Evolutionary conservation across 805 yeast species (phyloP).

Genomic region (Cyberlindnera galapagoensis): DNA sequence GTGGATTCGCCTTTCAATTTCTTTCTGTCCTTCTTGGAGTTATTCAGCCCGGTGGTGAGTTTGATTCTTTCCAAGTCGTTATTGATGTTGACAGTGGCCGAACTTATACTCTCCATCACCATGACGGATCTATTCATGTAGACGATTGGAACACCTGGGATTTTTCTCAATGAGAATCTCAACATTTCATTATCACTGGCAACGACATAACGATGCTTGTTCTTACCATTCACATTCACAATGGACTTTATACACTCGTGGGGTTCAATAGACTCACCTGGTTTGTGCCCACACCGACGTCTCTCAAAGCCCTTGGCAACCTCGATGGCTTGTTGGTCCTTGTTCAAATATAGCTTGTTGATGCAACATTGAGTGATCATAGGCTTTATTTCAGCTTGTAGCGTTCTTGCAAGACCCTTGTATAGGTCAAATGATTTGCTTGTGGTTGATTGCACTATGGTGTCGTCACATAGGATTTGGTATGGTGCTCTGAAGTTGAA

Average conservation of each 20-base stretch:
- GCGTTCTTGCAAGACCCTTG: conserved; percentile 73
- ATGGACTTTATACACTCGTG: conserved; percentile 71
- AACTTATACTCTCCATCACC: conserved; percentile 91
- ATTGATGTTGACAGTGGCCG: conserved; percentile 51
- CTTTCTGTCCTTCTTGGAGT: conserved; percentile 18
- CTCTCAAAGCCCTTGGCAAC: conserved; percentile 82
- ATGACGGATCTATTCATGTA: conserved; percentile 88
- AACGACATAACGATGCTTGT: conserved; percentile 86
- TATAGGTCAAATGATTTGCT: conserved; percentile 68
- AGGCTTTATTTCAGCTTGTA: conserved; percentile 81
- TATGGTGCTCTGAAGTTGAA: conserved; percentile 93
- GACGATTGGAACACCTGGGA: conserved; percentile 88
- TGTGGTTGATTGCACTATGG: conserved; percentile 58
- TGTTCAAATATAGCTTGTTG: conserved; percentile 69
- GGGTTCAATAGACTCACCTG: conserved; percentile 54
- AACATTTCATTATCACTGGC: conserved; percentile 75
- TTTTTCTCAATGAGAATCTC: conserved; percentile 58
- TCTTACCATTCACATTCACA: conserved; percentile 63
- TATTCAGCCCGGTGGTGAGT: conserved; percentile 74
- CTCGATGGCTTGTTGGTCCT: conserved; percentile 70
- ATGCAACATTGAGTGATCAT: conserved; percentile 96
- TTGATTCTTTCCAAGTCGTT: conserved; percentile 54
- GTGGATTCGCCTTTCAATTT: conserved; percentile 23
- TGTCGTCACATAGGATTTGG: conserved; percentile 83
- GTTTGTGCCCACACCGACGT: conserved; percentile 85